phyloP scores from a whole-genome alignment of 768 basidiomycete genomes.

The Coprinellus aureogranulatus region DNA sequence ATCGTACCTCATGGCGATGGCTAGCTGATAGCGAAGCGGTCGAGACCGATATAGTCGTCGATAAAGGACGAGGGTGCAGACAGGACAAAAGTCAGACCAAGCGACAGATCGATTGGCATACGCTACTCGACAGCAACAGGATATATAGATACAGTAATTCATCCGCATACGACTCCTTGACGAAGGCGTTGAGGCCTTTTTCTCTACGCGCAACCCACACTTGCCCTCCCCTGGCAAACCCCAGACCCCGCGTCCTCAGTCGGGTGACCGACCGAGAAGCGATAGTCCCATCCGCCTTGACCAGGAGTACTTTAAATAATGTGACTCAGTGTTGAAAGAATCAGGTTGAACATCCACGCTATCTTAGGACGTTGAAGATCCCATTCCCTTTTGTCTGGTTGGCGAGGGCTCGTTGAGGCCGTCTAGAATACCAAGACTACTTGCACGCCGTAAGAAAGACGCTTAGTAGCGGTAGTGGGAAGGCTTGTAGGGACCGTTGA shows the following conservation, averaged over 20 bases:
- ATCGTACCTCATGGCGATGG: background rate
- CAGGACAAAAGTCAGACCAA: background rate
- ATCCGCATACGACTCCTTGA: background rate
- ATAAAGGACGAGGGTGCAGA: background rate
- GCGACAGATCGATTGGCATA: background rate
- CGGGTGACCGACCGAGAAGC: slow-evolving; percentile 26
- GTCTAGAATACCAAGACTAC: slow-evolving; percentile 37
- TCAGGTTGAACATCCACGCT: slow-evolving; percentile 45
- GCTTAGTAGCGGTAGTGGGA: slow-evolving; percentile 48
- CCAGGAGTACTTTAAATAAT: slow-evolving; percentile 43
- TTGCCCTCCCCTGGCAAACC: slow-evolving; percentile 13
- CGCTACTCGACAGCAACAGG: background rate
- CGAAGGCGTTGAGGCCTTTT: slow-evolving; percentile 54
- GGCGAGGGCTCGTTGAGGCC: slow-evolving; percentile 82
- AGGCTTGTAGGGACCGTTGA: slow-evolving; percentile 66
- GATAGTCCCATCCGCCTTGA: slow-evolving; percentile 32
- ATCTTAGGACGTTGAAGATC: slow-evolving; percentile 72
- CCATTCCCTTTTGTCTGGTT: slow-evolving; percentile 51
- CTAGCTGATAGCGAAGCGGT: background rate
- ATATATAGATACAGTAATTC: background rate
- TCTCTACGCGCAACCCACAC: slow-evolving; percentile 11
- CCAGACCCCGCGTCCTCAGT: slow-evolving; percentile 22
- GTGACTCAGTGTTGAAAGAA: slow-evolving; percentile 49
- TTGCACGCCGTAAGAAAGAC: slow-evolving; percentile 17
- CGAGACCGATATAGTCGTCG: background rate